Evolutionary conservation across 2,329 filamentous ascomycete genomes (phyloP), one percentile per base, ranked within the genome.

Genomic region (Ceratocystis smalleyi): DNA sequence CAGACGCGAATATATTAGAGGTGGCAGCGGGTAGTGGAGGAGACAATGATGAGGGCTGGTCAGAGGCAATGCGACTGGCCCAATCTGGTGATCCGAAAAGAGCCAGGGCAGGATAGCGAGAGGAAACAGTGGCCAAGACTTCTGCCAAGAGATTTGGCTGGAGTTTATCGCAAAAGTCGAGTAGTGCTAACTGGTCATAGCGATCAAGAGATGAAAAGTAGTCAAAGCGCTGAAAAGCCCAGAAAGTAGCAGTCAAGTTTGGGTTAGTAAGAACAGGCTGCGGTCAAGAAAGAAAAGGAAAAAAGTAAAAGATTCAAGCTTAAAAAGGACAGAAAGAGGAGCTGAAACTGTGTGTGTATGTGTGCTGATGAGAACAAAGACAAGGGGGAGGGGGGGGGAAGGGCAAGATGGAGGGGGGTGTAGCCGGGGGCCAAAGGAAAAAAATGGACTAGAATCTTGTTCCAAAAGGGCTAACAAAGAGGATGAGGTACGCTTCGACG

Each of bases 81-180:
- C 76, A 78, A 65, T 76, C 73, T 5, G 76, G 75, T 0, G 73
- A 73, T 65, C 73, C 69, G 65, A 77, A 77, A 3, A 78, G 73
- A 24, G 75, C 75, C 2, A 78, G 70, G n/a, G 74, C 71, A 0
- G 75, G 74, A 49, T 78, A 75, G 59, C 71, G 74, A 64, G 72
- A 75, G 6, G 76, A 74, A n/a, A 77, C 72, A 2, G 75, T 76
- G 7, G 76, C 73, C 30, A 77, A 70, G 3, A 78, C 66, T 60
- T 78, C 74, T 15, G 73, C 71, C 1, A 78, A 70, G 10, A 78
- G 73, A 43, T 75, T 74, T 1, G 76, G 74, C 27, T 73, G 71
- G 15, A 77, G 69, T 64, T 75, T 74, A 60, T 77, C 75, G 65
- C 74, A 75, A 45, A 77, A 72, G 2, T 73, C 73, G 1, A 78